A percentile compares a stretch with the other conserved stretches of the same genome.
Evolutionary conservation across 2,329 filamentous ascomycete species (phyloP).

Genomic region (Cladosporium sp.): DNA sequence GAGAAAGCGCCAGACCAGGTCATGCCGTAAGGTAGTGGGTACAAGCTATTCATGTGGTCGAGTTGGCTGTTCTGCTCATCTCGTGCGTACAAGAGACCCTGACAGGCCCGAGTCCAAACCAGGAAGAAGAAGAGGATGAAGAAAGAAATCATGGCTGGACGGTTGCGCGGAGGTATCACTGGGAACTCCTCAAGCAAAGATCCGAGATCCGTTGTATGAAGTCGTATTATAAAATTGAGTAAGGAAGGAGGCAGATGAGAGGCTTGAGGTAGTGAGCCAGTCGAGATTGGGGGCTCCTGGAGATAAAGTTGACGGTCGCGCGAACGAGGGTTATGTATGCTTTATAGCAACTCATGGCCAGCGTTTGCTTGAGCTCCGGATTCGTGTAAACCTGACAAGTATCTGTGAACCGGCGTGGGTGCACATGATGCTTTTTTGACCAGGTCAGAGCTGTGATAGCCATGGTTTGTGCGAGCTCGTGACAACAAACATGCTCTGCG

Average conservation of each 20-base stretch:
- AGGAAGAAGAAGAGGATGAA: background rate
- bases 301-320: background rate
- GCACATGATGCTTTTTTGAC: background rate
- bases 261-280: background rate
- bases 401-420: background rate
- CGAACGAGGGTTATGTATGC: background rate
- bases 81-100: background rate
- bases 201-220: background rate
- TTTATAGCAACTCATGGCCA: background rate
- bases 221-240: background rate
- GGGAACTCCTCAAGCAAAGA: background rate
- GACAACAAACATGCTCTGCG: background rate
- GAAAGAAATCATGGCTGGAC: background rate
- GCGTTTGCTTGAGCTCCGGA: background rate
- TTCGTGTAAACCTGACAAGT: background rate
- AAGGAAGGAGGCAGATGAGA: background rate
- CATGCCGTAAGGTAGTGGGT: background rate
- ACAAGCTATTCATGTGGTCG: background rate
- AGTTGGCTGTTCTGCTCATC: background rate
- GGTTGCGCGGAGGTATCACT: background rate
- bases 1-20: background rate
- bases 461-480: background rate
- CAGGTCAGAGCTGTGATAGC: background rate
- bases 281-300: background rate
- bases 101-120: background rate